Evolutionary conservation across 202 grass and related monocot genomes (phyloP), one percentile per base, ranked within the genome.

Genomic region (Tripidium arundinaceum): DNA sequence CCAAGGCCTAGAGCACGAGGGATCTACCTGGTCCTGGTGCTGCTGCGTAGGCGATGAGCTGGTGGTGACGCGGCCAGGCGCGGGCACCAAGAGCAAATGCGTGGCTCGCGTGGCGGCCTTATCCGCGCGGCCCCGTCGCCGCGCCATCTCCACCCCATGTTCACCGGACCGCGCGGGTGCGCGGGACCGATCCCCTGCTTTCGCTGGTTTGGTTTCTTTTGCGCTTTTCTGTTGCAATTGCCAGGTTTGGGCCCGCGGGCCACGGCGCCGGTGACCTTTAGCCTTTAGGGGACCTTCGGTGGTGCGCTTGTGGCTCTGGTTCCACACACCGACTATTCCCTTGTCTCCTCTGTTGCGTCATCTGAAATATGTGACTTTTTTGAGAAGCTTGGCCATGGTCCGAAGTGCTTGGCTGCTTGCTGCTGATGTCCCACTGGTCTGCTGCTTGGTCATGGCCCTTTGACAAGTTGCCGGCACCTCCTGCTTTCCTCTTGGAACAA

Each of bases 11-110:
- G 25, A 19, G 4, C 68, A 72, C 68, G 25, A 31, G 68, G 16
- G 2, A 19, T 15, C 6, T 55, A 55, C 52, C 52, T 59, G 57
- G 24, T 26, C 57, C 22, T 13, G 24, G 1, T 59, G 54, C 12
- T 39, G 68, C 43, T 10, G 76, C 49, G 55, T 27, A 42, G 24
- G 34, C 60, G 70, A 25, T 65, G 87, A 78, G 75, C 57, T 70
- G 91, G 91, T 38, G 81, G 54, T 83, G 90, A 93, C 84, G 60
- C 81, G 80, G 83, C 77, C 15, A 68, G n/a, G 68, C 61, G 74
- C 63, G 46, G 65, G 31, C 75, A 37, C 78, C 85, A 85, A 82
- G 78, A 26, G 78, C 47, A 27, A 85, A 73, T 65, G 59, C 67
- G 82, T 83, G 82, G 87, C 68, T 81, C 68, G 24, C 74, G 40